Evolutionary conservation across 2,329 filamentous ascomycete species (phyloP), one percentile per base, ranked within the genome.

Genomic region (Pestalotiopsis sp.): DNA sequence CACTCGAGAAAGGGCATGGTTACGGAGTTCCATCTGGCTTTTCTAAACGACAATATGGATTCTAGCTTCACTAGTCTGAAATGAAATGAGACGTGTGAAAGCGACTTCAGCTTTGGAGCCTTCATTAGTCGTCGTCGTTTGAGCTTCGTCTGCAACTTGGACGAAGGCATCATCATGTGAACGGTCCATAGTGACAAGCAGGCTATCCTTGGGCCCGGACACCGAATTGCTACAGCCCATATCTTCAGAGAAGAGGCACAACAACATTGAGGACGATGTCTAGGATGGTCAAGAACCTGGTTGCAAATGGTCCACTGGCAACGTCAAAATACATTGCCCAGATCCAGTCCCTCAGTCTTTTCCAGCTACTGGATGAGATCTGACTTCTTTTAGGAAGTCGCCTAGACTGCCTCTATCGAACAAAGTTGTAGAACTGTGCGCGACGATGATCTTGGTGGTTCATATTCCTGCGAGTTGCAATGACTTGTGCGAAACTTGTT

Each of bases 21-120:
- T 68, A 68, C 61, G 68, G 68, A 70, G 68, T 70, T 70, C 68
- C 66, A 60, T 64, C 66, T 70, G 68, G 68, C 66, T 69, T 70
- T 62, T 66, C 45, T 66, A 65, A 60, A 66, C 60, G 63, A 68
- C 65, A 65, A 52, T 56, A 68, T 68, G 68, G 63, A 66, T 68
- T 70, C 57, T 70, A 70, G 68, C 66, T 68, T 68, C 66, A 70
- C 68, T 68, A 61, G 66, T 67, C 66, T 63, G 66, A 63, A 63
- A 67, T 63, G 59, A 67, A 66, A 57, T 38, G 36, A 67, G 66
- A 67, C 66, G 40, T 63, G 66, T 67, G 66, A 63, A 67, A 36
- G 66, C 66, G 41, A 20, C n/a, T 60, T 66, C 38, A 49, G 20
- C 20, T 13, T 17, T 31, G n/a, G 31, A 17, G 2, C 12, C 23